Evolutionary conservation across 176 grass and related monocot genomes (phyloP).

Genomic region (Oryza glaberrima): DNA sequence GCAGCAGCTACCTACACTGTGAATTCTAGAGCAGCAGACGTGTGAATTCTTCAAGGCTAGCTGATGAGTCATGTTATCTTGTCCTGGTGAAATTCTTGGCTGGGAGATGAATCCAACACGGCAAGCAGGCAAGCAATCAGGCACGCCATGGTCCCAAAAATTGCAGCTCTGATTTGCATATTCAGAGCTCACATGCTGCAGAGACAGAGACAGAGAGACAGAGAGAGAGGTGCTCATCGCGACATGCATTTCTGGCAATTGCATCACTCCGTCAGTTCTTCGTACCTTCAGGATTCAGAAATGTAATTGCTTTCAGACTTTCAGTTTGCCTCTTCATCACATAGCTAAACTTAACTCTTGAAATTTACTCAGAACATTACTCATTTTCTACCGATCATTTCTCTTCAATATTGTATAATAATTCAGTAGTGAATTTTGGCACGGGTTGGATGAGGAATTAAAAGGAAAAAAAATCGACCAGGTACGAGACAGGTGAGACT

Average conservation of each 20-base stretch:
- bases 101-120: not conserved
- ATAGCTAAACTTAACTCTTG: not conserved
- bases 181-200: conserved; percentile 13
- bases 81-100: not conserved
- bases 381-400: too few relatives aligned
- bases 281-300: not conserved
- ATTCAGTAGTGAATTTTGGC: not conserved
- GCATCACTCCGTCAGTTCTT: not conserved
- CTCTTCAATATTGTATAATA: too few relatives aligned
- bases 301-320: not conserved
- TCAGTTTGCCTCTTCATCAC: not conserved
- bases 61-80: not conserved
- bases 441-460: not conserved
- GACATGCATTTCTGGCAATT: not conserved
- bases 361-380: too few relatives aligned
- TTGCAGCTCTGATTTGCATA: not conserved
- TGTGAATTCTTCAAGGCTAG: not conserved
- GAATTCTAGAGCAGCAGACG: not conserved
- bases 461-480: not conserved
- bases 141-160: conserved; percentile 16
- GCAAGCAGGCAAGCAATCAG: not conserved
- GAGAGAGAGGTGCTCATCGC: not conserved
- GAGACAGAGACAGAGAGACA: not conserved
- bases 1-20: not conserved
- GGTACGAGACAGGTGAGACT: not conserved